These are phyloP conservation scores for Vigna radiata DNA, from an alignment of 306 rosid species.

Conservation along the genomic window DNA sequence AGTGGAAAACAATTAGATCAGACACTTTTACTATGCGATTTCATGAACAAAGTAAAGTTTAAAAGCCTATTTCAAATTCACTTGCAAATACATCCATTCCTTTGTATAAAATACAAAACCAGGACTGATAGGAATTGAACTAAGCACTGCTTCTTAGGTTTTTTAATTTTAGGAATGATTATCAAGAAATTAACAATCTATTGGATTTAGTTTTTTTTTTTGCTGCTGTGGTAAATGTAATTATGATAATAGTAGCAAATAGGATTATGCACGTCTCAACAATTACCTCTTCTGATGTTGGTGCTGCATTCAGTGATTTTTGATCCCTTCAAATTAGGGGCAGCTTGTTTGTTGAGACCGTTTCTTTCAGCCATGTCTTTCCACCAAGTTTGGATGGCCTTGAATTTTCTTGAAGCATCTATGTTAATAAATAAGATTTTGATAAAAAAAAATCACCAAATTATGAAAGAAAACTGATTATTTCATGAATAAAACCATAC, in stretches of 20 bases:
- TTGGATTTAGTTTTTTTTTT: slow-evolving; percentile 2
- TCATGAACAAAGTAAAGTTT: background rate
- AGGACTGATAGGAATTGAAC: slow-evolving; percentile 12
- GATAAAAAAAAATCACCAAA: slow-evolving; percentile 27
- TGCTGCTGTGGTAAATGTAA: background rate
- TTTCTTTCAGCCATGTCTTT: slow-evolving; percentile 79
- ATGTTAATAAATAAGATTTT: slow-evolving; percentile 41
- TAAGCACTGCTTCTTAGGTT: background rate
- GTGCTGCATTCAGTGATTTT: slow-evolving; percentile 39
- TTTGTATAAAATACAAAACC: background rate
- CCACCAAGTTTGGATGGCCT: slow-evolving; percentile 95
- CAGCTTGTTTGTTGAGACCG: slow-evolving; percentile 48
- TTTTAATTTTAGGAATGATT: slow-evolving; percentile 10
- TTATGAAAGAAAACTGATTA: slow-evolving; percentile 10
- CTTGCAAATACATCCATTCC: background rate
- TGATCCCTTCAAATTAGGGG: slow-evolving; percentile 45
- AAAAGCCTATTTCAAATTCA: slow-evolving; percentile 2
- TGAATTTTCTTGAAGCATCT: slow-evolving; percentile 80
- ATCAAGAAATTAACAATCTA: slow-evolving; percentile 22
- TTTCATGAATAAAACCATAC: slow-evolving; percentile 22
- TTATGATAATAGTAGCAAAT: slow-evolving; percentile 9
- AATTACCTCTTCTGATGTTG: slow-evolving; percentile 57
- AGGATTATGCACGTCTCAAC: slow-evolving; percentile 13
- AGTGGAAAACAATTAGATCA: slow-evolving; percentile 13
- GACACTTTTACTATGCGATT: slow-evolving; percentile 1